Conservation (phyloP, 768 basidiomycete species). For the Fibroporia radiculosa region DNA sequence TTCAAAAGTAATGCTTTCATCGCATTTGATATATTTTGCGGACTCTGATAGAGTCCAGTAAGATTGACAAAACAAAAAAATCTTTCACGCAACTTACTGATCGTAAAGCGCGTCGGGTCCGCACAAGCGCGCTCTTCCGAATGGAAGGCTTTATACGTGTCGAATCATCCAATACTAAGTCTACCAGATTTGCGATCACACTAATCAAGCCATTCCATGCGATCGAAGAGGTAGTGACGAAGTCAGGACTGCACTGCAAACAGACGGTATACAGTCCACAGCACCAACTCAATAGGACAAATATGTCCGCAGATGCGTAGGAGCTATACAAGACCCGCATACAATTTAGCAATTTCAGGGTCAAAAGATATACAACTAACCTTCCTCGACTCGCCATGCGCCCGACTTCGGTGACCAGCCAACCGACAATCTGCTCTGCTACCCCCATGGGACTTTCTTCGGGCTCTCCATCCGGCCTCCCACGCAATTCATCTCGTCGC, state of each 20-base stretch:
- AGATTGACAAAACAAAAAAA: background rate
- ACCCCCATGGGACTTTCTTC: conserved; percentile 48
- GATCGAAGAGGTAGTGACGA: conserved; percentile 37
- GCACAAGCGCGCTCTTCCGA: conserved; percentile 51
- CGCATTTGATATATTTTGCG: conserved; percentile 38
- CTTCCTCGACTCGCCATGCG: conserved; percentile 49
- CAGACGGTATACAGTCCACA: conserved; percentile 54
- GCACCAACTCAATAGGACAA: conserved; percentile 67
- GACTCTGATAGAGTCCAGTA: conserved; percentile 18
- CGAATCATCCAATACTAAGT: conserved; percentile 46
- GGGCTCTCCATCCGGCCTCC: conserved; percentile 28
- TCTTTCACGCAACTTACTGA: conserved; percentile 33
- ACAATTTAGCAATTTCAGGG: background rate
- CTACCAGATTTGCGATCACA: conserved; percentile 53
- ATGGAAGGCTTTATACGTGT: conserved; percentile 49
- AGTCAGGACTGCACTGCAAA: conserved; percentile 35
- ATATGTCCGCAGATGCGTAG: conserved; percentile 50
- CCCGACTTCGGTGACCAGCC: conserved; percentile 63
- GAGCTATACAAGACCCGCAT: conserved; percentile 7
- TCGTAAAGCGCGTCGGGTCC: conserved; percentile 59
- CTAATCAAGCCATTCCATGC: conserved; percentile 45
- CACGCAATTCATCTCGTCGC: conserved; percentile 50
- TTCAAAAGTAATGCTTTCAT: conserved; percentile 46
- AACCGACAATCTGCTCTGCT: conserved; percentile 65
- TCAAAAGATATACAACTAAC: conserved; percentile 32